A percentile compares a stretch with the other conserved stretches of the same genome.
Evolutionary conservation across 208 protist species (phyloP).

Genomic region (Ichthyophonus hoferi): DNA sequence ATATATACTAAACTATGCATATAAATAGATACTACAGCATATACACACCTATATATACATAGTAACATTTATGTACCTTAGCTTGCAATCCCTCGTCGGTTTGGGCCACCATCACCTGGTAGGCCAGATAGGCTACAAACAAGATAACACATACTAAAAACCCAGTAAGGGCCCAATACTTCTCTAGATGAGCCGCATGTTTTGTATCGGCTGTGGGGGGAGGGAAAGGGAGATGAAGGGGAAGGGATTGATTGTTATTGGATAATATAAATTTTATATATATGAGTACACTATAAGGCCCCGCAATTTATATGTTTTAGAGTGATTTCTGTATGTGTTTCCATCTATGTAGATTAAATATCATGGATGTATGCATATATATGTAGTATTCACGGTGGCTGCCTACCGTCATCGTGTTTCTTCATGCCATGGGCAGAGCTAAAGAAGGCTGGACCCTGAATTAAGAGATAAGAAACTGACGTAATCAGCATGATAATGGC

Average conservation of each 20-base stretch:
- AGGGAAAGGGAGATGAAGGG: too few relatives aligned
- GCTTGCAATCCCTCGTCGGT: not conserved
- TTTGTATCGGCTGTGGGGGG: not conserved
- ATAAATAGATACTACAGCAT: too few relatives aligned
- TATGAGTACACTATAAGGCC: too few relatives aligned
- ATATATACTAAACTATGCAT: too few relatives aligned
- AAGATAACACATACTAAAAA: constrained; percentile 36
- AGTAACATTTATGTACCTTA: not conserved
- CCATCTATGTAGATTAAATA: too few relatives aligned
- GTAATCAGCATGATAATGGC: constrained; percentile 46
- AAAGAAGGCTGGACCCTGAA: constrained; percentile 55
- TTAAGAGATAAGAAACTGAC: constrained; percentile 48
- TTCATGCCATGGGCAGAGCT: not conserved
- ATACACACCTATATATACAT: not conserved
- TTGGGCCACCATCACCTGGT: constrained; percentile 35
- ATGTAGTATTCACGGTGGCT: too few relatives aligned
- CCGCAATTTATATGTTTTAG: too few relatives aligned
- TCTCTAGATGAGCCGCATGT: not conserved
- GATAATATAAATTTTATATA: too few relatives aligned
- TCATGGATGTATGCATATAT: too few relatives aligned
- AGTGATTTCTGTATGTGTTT: too few relatives aligned
- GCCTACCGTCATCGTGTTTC: too few relatives aligned
- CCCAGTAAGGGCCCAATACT: constrained; percentile 41
- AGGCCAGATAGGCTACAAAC: constrained; percentile 51
- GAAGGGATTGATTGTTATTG: too few relatives aligned